Evolutionary conservation across 768 basidiomycete genomes (phyloP).

Genomic region (Mycena latifolia): DNA sequence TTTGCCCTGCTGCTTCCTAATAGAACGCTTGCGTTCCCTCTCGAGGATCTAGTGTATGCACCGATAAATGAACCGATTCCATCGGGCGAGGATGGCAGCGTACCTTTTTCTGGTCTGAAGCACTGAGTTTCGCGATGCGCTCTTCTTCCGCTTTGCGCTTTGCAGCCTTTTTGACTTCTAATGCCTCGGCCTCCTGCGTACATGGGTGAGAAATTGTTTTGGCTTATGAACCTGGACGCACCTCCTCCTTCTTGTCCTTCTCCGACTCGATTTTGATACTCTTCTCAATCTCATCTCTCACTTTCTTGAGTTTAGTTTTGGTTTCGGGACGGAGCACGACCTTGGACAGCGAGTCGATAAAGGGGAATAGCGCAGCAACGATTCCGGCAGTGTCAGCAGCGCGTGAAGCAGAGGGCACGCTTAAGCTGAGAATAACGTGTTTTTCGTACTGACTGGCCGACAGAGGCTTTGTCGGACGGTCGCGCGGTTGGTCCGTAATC

Average conservation of each 20-base stretch:
- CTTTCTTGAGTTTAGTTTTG: conserved; percentile 78
- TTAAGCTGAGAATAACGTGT: conserved; percentile 79
- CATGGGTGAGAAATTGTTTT: conserved; percentile 9
- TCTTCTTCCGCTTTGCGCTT: conserved; percentile 84
- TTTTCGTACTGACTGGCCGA: conserved; percentile 69
- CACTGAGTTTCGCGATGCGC: conserved; percentile 75
- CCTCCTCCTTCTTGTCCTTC: conserved; percentile 81
- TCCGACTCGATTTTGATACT: conserved; percentile 75
- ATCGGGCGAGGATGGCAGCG: conserved; percentile 16
- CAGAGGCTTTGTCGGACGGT: conserved; percentile 69
- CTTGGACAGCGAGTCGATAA: conserved; percentile 77
- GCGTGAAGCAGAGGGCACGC: conserved; percentile 62
- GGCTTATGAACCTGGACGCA: conserved; percentile 38
- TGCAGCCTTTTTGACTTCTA: conserved; percentile 77
- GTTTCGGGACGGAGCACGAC: conserved; percentile 85
- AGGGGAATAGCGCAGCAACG: conserved; percentile 76
- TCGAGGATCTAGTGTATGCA: conserved; percentile 65
- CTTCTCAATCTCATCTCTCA: conserved; percentile 78
- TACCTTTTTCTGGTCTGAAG: conserved; percentile 89
- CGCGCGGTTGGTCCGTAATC: conserved; percentile 89
- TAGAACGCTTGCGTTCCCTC: conserved; percentile 78
- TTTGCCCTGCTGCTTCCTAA: conserved; percentile 81
- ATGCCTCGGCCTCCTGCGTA: conserved; percentile 55
- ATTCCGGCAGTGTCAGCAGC: conserved; percentile 67
- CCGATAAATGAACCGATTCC: conserved; percentile 16